Evolutionary conservation across 257 asterid species (phyloP).

Genomic region (Solanum verrucosum): DNA sequence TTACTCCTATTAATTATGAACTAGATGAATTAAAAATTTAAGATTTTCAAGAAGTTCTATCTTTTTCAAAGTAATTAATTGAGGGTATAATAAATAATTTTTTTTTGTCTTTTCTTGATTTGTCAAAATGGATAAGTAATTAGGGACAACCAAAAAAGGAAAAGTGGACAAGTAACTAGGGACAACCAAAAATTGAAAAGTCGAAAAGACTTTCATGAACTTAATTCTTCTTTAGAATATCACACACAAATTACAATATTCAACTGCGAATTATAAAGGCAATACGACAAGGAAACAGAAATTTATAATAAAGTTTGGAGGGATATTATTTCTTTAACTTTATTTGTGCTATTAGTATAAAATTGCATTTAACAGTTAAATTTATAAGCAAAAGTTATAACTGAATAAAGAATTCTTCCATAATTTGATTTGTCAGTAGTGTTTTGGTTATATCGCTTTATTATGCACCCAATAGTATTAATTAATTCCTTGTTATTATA

Average conservation of each 20-base stretch:
- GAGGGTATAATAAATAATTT: too few relatives aligned
- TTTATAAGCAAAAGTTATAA: background rate
- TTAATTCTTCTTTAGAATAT: background rate
- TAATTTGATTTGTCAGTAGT: background rate
- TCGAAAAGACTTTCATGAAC: too few relatives aligned
- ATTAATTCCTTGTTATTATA: too few relatives aligned
- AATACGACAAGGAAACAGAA: background rate
- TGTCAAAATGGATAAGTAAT: too few relatives aligned
- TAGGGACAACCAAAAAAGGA: too few relatives aligned
- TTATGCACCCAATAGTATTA: background rate
- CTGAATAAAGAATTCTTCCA: background rate
- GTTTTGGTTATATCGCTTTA: background rate
- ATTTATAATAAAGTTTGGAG: background rate
- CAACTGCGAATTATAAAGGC: background rate
- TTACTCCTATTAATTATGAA: too few relatives aligned
- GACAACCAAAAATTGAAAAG: too few relatives aligned
- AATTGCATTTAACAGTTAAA: background rate
- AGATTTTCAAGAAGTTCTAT: too few relatives aligned
- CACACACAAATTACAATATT: background rate
- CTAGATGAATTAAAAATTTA: too few relatives aligned
- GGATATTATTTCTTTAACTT: background rate
- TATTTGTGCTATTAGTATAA: background rate
- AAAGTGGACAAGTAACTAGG: too few relatives aligned
- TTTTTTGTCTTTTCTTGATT: too few relatives aligned
- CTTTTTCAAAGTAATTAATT: too few relatives aligned